Percentiles rank a stretch among this genome's conserved stretches.
Conservation (phyloP, 495 filamentous ascomycete species). For the Emericellopsis terricola region DNA sequence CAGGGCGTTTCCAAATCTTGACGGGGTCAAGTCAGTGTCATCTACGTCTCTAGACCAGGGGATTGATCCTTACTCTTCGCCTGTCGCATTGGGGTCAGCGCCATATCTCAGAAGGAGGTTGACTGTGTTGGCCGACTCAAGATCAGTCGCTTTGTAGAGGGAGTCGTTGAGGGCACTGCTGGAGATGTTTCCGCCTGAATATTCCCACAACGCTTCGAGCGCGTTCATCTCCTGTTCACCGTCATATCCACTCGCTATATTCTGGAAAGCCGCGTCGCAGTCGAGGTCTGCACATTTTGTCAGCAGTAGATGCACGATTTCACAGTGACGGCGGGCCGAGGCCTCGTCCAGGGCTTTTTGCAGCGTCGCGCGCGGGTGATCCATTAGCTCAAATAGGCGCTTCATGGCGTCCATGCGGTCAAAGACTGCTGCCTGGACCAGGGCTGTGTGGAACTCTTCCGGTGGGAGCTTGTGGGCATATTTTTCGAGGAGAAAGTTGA, state of each 20-base stretch:
- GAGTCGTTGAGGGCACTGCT: slow-evolving; percentile 7
- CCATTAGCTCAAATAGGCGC: too few species aligned
- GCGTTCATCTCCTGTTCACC: background rate
- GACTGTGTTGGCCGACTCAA: slow-evolving; percentile 12
- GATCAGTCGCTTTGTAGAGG: slow-evolving; percentile 14
- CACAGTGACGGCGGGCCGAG: background rate
- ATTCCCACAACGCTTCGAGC: background rate
- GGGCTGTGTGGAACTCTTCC: background rate
- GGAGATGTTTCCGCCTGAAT: slow-evolving; percentile 5
- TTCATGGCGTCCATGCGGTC: background rate
- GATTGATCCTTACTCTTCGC: slow-evolving; percentile 14
- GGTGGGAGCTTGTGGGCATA: background rate
- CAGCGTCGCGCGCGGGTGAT: background rate
- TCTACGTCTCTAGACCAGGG: too few species aligned
- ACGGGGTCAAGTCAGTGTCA: too few species aligned
- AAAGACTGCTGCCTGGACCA: background rate
- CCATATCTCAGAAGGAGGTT: slow-evolving; percentile 10
- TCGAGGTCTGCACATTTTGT: background rate
- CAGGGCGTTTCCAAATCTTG: too few species aligned
- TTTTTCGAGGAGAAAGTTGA: slow-evolving; percentile 9
- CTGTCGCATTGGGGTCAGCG: slow-evolving; percentile 13
- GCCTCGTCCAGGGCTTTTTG: background rate
- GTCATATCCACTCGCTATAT: background rate
- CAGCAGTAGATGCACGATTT: background rate
- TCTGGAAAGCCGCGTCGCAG: background rate